Percentiles rank a stretch among this genome's conserved stretches.
phyloP scores from a whole-genome alignment of 2,329 filamentous ascomycete genomes.

The Cercospora sesami region DNA sequence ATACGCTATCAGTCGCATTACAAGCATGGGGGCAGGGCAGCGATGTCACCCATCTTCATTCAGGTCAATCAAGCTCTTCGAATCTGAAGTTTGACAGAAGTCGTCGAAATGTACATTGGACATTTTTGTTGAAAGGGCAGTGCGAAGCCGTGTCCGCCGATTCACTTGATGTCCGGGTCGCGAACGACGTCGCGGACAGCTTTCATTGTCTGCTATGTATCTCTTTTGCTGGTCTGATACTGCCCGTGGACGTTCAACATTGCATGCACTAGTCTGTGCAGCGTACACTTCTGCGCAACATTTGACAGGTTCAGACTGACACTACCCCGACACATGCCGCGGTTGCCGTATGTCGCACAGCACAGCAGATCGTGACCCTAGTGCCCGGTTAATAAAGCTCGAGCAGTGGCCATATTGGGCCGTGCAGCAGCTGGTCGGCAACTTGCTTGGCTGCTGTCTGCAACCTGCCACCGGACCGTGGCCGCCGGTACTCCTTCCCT shows the following conservation, averaged over 20 bases:
- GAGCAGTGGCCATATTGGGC: constrained; percentile 6
- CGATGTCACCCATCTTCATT: not conserved
- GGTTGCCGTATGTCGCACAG: not conserved
- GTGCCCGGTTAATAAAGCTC: constrained; percentile 18
- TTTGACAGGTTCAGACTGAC: not conserved
- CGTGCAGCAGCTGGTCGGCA: constrained; percentile 4
- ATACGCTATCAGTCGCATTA: not conserved
- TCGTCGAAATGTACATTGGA: not conserved
- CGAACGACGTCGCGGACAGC: not conserved
- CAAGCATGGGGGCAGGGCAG: not conserved
- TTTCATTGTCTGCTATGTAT: not conserved
- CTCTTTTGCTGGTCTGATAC: not conserved
- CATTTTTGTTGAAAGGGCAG: not conserved
- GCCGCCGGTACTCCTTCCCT: not conserved
- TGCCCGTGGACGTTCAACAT: not conserved
- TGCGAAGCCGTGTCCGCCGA: not conserved
- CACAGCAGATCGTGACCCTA: constrained; percentile 11
- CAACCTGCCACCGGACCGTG: constrained; percentile 2
- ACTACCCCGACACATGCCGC: constrained; percentile 10
- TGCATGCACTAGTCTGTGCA: not conserved
- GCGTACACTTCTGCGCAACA: not conserved
- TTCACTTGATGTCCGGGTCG: not conserved
- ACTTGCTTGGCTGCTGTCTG: not conserved
- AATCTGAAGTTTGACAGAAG: not conserved
- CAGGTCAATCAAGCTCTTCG: not conserved